These are phyloP conservation scores for Aspergillus carbonarius DNA, from an alignment of 2,329 filamentous ascomycete genomes.

Conservation along the genomic window DNA sequence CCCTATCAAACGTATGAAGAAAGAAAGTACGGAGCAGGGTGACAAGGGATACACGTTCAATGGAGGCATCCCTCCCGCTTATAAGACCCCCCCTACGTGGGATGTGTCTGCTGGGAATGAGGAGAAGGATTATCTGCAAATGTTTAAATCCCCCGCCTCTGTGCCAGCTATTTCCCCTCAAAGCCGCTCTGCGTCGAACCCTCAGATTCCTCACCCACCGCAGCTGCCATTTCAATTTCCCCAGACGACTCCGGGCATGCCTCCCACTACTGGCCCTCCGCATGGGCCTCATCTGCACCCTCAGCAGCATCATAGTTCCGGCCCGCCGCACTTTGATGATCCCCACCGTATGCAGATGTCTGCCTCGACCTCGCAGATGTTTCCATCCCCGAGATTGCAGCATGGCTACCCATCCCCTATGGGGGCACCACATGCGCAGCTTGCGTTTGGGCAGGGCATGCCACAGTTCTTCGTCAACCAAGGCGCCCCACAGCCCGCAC, in stretches of 20 bases:
- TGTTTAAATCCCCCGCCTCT: conserved; percentile 69
- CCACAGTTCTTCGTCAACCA: conserved; percentile 70
- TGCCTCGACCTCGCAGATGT: conserved; percentile 77
- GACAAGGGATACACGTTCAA: conserved; percentile 69
- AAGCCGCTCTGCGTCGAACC: conserved; percentile 61
- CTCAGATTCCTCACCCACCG: conserved; percentile 76
- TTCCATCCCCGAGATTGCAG: conserved; percentile 77
- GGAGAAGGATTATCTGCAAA: conserved; percentile 75
- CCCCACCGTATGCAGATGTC: conserved; percentile 86
- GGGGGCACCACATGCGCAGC: conserved; percentile 66
- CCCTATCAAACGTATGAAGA: conserved; percentile 68
- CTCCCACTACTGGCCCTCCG: conserved; percentile 68
- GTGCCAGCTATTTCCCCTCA: conserved; percentile 67
- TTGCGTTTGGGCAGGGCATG: conserved; percentile 70
- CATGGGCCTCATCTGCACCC: conserved; percentile 75
- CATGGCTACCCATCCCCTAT: conserved; percentile 69
- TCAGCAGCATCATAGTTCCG: conserved; percentile 68
- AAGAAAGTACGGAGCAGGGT: conserved; percentile 55
- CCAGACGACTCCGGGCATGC: conserved; percentile 66
- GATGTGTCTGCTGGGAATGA: conserved; percentile 66
- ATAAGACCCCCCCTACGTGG: conserved; percentile 84
- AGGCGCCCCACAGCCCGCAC: conserved; percentile 67
- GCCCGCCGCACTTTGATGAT: conserved; percentile 70
- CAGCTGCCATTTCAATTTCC: conserved; percentile 82
- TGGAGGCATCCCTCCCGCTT: conserved; percentile 79